Percentiles rank a stretch among this genome's conserved stretches.
Conservation (phyloP, 768 basidiomycete genomes). For the Gloeostereum incarnatum region DNA sequence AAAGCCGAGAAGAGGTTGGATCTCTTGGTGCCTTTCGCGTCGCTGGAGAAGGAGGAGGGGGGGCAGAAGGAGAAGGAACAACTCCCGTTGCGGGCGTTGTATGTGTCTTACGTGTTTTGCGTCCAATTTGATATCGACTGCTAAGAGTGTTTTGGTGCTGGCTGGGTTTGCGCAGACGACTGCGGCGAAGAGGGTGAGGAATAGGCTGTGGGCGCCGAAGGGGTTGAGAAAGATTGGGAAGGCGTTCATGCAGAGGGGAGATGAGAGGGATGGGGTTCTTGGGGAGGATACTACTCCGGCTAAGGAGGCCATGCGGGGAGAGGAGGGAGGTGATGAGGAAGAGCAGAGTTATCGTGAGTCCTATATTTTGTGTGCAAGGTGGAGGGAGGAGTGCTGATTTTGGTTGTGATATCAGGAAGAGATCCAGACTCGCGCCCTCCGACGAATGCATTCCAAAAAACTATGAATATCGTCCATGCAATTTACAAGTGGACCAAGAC, state of each 20-base stretch:
- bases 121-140: constrained; percentile 29
- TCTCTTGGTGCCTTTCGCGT: constrained; percentile 33
- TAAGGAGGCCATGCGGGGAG: too few species aligned
- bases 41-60: constrained; percentile 11
- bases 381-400: not conserved
- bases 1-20: constrained; percentile 19
- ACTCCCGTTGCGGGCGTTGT: constrained; percentile 30
- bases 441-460: constrained; percentile 27
- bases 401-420: constrained; percentile 14
- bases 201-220: constrained; percentile 41
- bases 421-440: constrained; percentile 43
- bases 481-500: constrained; percentile 30
- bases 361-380: not conserved
- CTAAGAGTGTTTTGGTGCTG: constrained; percentile 24
- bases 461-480: constrained; percentile 23
- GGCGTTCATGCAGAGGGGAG: constrained; percentile 9
- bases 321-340: constrained; percentile 10
- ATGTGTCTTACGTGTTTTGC: constrained; percentile 40
- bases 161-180: constrained; percentile 26
- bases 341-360: constrained; percentile 8
- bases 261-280: constrained; percentile 16
- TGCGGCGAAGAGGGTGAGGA: constrained; percentile 23
- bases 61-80: constrained; percentile 3
- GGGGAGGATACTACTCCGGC: constrained; percentile 12
- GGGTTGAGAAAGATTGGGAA: constrained; percentile 20